Evolutionary conservation across 345 rosid species (phyloP), one percentile per base, ranked within the genome.

Genomic region (Melaleuca alternifolia): DNA sequence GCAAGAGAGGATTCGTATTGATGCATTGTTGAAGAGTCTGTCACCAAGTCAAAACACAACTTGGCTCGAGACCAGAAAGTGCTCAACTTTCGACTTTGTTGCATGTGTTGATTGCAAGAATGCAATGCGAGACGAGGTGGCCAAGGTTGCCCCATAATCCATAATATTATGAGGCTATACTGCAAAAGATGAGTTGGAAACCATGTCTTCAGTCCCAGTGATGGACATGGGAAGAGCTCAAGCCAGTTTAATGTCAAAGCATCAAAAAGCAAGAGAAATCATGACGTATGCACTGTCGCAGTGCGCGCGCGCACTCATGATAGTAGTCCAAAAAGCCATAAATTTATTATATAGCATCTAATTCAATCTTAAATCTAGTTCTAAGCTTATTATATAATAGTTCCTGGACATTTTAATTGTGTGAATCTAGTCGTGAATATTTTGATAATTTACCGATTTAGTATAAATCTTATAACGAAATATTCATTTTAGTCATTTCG

Each of bases 201-300:
- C 2, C 41, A 41, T 41, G 41, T 41, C 41, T 41, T 65, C 24
- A 33, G 24, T 20, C 46, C 11, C 46, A 0, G 46, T 33, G 79
- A 71, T 18, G 4, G 79, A 18, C 9, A 33, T 11, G 77, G 79
- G 11, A 9, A 9, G 44, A 71, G 48, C 48, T 71, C 79, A 41
- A 33, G 24, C 48, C 79, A 18, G 13, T 18, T 33, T 12, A 20
- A 71, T 33, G 79, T 33, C 79, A 37, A 33, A 33, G 46, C 48
- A 16, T 18, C 24, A 18, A 33, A 16, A 33, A 33, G 13, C 48
- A 41, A 71, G 24, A 71, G 24, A 18, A 3, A 10, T 18, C 33
- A 33, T 37, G 33, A 21, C 12, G 1, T 33, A 24, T 0, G 48
- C 12, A 0, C 10, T 6, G 20, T 18, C 3, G 24, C 79, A 41